These are phyloP conservation scores for Xylaria palmicola DNA, from an alignment of 495 filamentous ascomycete species.

Conservation along the genomic window DNA sequence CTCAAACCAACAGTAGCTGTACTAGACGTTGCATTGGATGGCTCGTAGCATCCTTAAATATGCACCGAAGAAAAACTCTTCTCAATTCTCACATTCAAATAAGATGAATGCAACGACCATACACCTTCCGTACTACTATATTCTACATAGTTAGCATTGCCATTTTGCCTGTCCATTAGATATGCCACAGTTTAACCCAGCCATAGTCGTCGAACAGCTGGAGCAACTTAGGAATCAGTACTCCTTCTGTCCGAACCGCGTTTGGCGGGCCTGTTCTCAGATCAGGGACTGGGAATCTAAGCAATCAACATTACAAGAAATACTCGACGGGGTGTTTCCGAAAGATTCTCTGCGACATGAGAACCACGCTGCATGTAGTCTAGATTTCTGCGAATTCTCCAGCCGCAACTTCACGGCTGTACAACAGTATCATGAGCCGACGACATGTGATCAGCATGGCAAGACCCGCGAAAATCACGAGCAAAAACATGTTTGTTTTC, in stretches of 20 bases:
- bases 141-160: no score
- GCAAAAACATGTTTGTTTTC: not conserved
- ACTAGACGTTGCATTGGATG: no score
- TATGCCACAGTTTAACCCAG: not conserved
- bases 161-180: no score
- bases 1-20: no score
- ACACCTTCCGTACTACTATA: no score
- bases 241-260: not conserved
- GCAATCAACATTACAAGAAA: not conserved
- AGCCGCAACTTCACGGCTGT: conserved; percentile 22
- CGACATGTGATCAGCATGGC: not conserved
- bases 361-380: not conserved
- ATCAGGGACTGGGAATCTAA: not conserved
- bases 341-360: not conserved
- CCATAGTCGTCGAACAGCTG: not conserved
- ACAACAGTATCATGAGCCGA: conserved; percentile 24
- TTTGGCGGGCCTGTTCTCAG: not conserved
- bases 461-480: not conserved
- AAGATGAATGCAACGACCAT: no score
- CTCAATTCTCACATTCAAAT: no score
- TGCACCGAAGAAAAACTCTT: no score
- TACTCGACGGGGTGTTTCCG: not conserved
- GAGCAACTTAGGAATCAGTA: not conserved
- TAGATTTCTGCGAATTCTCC: conserved; percentile 27
- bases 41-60: no score